Evolutionary conservation across 176 grass and related monocot species (phyloP), one percentile per base, ranked within the genome.

Genomic region (Aechmea fasciata): DNA sequence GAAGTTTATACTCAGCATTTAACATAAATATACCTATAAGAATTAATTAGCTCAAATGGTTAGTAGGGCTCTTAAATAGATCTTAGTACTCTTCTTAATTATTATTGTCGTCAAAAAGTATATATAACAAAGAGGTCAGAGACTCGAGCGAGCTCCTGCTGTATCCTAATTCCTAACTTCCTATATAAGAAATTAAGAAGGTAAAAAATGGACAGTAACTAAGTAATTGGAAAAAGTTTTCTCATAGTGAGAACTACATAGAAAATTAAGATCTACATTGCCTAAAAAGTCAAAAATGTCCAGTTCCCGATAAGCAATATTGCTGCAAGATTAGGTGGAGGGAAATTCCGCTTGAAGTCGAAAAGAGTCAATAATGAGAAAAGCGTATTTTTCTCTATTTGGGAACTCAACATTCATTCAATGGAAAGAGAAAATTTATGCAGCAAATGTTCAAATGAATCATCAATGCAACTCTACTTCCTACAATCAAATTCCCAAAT

Each of bases 351-450:
- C 33, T 41, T 57, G 15, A n/a, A 55, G 52, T 55, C 15, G 52
- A n/a, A 55, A 55, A 55, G 52, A 55, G 52, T 55, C 52, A n/a
- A 61, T 55, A n/a, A 61, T 55, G 0, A 55, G 5, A 59, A 57
- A 17, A 22, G 55, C 7, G 8, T 22, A n/a, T 1, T n/a, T 25
- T 15, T 55, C 33, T 41, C 33, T 41, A 41, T 41, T 41, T 41
- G 33, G 13, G 6, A 12, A 52, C 50, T 52, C 50, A 33, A 54
- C 1, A 24, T 29, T 17, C 50, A 59, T 57, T 71, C 9, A 59
- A 71, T 59, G 52, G 11, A 73, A 63, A 33, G 54, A 41, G 33
- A 23, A 55, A 73, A 61, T 73, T 52, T 10, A 10, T 53, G 11
- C 48, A 52, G 49, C 1, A 47, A 49, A 7, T 41, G 59, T 57